Percentiles rank a stretch among this genome's conserved stretches.
Conservation (phyloP, 768 basidiomycete genomes). For the Rubroboletus satanas region DNA sequence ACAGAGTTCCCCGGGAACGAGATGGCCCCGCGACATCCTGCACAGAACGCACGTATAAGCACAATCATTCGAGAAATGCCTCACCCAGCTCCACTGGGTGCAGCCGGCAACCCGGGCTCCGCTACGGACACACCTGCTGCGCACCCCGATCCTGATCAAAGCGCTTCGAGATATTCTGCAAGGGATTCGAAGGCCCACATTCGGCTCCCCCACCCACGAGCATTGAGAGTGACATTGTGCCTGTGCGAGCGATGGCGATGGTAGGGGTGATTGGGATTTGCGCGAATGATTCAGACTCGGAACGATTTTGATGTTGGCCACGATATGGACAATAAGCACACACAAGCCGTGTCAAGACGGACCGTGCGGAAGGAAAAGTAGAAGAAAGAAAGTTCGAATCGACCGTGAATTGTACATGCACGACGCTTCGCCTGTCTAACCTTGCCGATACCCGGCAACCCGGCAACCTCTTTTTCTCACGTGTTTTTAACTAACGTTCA, state of each 20-base stretch:
- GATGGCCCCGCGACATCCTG: constrained; percentile 70
- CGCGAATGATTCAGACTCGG: background rate
- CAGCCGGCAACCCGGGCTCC: constrained; percentile 6
- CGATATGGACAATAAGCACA: background rate
- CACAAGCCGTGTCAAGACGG: background rate
- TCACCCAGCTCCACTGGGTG: background rate
- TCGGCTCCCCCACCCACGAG: constrained; percentile 64
- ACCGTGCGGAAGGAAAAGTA: background rate
- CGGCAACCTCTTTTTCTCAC: constrained; percentile 10
- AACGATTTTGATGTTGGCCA: background rate
- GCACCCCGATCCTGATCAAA: constrained; percentile 76
- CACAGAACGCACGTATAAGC: background rate
- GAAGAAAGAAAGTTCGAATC: background rate
- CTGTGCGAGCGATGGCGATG: background rate
- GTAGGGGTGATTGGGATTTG: background rate
- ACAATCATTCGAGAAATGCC: background rate
- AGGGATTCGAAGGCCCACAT: constrained; percentile 81
- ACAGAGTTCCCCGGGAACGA: constrained; percentile 38
- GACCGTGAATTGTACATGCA: background rate
- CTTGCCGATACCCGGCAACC: background rate
- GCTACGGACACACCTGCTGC: constrained; percentile 57
- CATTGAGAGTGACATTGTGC: constrained; percentile 72
- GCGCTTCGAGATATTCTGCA: constrained; percentile 74
- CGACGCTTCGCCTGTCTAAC: background rate
- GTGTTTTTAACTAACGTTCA: constrained; percentile 3